Evolutionary conservation across 805 yeast species (phyloP).

Genomic region (Monosporozyma aquatica): DNA sequence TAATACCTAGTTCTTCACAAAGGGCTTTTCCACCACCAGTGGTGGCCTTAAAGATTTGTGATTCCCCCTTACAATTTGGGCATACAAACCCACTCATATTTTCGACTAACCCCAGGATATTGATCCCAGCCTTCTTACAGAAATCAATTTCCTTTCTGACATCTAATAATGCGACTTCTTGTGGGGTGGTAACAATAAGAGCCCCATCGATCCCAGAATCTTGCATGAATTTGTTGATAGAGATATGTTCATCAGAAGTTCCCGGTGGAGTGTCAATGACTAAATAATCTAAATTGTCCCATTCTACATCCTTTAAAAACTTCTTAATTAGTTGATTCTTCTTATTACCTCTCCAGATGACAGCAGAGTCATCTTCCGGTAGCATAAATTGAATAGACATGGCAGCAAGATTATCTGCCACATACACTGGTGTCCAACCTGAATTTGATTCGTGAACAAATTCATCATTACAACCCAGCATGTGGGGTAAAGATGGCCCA

Average conservation of each 20-base stretch:
- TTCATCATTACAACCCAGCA: constrained; percentile 88
- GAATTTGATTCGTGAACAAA: constrained; percentile 78
- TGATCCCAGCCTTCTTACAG: constrained; percentile 83
- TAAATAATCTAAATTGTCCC: constrained; percentile 76
- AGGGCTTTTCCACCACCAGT: constrained; percentile 91
- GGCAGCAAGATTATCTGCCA: constrained; percentile 87
- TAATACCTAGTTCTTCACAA: constrained; percentile 68
- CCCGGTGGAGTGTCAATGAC: constrained; percentile 98
- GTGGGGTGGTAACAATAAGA: constrained; percentile 90
- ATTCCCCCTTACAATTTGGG: constrained; percentile 85
- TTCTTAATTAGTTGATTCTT: constrained; percentile 89
- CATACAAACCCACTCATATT: constrained; percentile 99
- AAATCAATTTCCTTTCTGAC: constrained; percentile 94
- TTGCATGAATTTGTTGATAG: constrained; percentile 78
- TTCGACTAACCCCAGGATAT: constrained; percentile 82
- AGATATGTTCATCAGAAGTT: constrained; percentile 92
- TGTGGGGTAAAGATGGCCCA: constrained; percentile 92
- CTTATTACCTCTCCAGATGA: constrained; percentile 97
- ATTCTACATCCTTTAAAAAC: constrained; percentile 86
- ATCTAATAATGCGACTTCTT: constrained; percentile 90
- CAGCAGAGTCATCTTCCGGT: constrained; percentile 86
- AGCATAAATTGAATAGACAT: constrained; percentile 94
- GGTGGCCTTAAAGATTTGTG: constrained; percentile 84
- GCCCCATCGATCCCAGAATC: constrained; percentile 95
- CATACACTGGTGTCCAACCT: constrained; percentile 96